phyloP scores from a whole-genome alignment of 1,284 basidiomycete species.

The Sporisorium iseilematis-ciliati region DNA sequence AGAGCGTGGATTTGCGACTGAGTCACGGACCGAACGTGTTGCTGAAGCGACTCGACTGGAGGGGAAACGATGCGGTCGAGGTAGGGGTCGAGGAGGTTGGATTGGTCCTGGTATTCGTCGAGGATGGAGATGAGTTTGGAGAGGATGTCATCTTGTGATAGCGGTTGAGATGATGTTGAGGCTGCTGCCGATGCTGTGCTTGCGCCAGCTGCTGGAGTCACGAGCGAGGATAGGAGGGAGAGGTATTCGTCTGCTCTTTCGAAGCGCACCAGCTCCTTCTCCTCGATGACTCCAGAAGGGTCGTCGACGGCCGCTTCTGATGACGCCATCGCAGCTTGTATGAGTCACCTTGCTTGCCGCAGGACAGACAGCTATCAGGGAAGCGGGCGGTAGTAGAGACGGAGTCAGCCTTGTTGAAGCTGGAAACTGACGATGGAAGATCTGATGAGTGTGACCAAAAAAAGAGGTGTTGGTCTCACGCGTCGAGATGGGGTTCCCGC shows the following conservation, averaged over 20 bases:
- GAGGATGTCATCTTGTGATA: constrained; percentile 13
- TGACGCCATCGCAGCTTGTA: constrained; percentile 6
- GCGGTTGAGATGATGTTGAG: neutral
- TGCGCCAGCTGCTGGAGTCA: constrained; percentile 1
- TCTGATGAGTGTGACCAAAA: neutral
- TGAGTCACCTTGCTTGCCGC: constrained; percentile 1
- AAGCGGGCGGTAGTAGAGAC: neutral
- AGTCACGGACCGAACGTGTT: constrained; percentile 24
- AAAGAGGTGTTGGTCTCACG: constrained; percentile 27
- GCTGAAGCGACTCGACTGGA: constrained; percentile 73
- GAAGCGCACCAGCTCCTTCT: constrained; percentile 56
- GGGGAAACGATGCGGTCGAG: constrained; percentile 86
- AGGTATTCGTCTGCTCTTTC: constrained; percentile 49
- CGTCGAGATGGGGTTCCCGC: constrained; percentile 10
- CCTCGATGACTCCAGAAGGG: constrained; percentile 24
- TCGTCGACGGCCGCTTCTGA: constrained; percentile 15
- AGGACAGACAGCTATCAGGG: too few species aligned
- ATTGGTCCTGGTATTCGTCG: constrained; percentile 85
- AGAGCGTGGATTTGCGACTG: neutral
- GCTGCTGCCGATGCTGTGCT: neutral
- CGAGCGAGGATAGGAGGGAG: constrained; percentile 25
- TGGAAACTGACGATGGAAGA: neutral
- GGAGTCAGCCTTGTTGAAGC: neutral
- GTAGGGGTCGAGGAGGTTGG: constrained; percentile 94
- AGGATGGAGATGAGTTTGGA: constrained; percentile 70